phyloP scores from a whole-genome alignment of 306 rosid genomes.

The Mimosa bimucronata region DNA sequence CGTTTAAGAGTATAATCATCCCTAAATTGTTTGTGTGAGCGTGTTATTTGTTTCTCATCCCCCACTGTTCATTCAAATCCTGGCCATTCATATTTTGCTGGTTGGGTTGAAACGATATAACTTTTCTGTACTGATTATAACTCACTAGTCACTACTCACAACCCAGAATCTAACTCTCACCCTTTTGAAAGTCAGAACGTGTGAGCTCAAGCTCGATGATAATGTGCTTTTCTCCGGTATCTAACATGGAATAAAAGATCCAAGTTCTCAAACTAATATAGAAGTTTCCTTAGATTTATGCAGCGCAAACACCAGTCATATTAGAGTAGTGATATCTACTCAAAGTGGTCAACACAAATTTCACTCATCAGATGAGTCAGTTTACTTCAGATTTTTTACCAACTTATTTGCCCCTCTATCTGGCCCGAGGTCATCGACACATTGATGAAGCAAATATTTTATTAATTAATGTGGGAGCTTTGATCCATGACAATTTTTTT shows the following conservation, averaged over 20 bases:
- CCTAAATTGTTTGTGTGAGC: neutral
- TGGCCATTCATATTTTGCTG: conserved; percentile 4
- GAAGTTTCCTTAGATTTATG: neutral
- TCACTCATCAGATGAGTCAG: neutral
- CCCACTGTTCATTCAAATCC: neutral
- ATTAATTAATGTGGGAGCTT: conserved; percentile 20
- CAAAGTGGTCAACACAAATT: neutral
- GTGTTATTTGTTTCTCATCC: conserved; percentile 8
- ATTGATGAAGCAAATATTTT: conserved; percentile 28
- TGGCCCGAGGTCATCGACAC: conserved; percentile 6
- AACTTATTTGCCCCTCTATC: conserved; percentile 11
- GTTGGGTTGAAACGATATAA: neutral
- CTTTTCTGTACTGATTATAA: neutral
- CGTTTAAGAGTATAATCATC: neutral
- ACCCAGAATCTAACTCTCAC: neutral
- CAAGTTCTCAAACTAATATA: neutral
- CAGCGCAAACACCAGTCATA: neutral
- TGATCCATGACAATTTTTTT: conserved; percentile 31
- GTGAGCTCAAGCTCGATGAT: neutral
- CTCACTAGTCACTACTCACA: neutral
- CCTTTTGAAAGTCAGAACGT: neutral
- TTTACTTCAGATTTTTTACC: neutral
- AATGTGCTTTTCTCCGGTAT: neutral
- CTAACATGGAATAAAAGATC: neutral
- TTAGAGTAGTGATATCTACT: neutral